Base-by-base conservation (phyloP, 371 early-diverging fungal species). In the Rhizopus microsporus region DNA sequence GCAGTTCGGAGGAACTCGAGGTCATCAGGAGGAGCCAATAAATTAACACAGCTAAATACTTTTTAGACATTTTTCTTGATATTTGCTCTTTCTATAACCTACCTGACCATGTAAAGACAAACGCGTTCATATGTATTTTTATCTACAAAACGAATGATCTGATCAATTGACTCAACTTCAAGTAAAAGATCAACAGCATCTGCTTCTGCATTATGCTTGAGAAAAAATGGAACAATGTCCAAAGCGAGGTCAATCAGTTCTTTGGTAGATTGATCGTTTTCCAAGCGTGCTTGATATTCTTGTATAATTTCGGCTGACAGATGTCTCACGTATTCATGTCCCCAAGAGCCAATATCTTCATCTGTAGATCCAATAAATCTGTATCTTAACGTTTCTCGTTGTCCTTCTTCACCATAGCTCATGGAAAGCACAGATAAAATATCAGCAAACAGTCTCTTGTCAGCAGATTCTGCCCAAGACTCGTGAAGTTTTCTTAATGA, bases 261-360 rank as follows among this genome's bases (percentile, higher is more conserved):
- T 9, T 88, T 84, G 5, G 84, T 83, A 1, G 72, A 42, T 51
- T 82, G 71, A 1, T 84, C 86, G 8, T 60, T 67, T 59, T 88
- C 89, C 48, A 77, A 60, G 51, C 87, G 84, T n/a, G 74, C 67
- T 51, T 72, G 68, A 60, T 90, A 94, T 71, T 95, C 96, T 56
- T 81, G 84, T 62, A 92, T 93, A 56, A 97, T 87, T 77, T 97
- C 98, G 58, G 86, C 79, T n/a, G 96, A 88, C 44, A 97, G 69
- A 67, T 98, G 97, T 63, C 93, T 88, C 62, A 97, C 95, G 71
- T 96, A 98, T 86, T 98, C 99, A 66, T 98, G 99, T n/a, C 99
- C 99, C 98, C 98, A 98, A 35, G 88, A 89, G 7, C 94, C 94
- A 47, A 89, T 89, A 49, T 88, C 85, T 60, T 90, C 93, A 40